Conservation (phyloP, 441 rosid species). For the Pelargonium australe region DNA sequence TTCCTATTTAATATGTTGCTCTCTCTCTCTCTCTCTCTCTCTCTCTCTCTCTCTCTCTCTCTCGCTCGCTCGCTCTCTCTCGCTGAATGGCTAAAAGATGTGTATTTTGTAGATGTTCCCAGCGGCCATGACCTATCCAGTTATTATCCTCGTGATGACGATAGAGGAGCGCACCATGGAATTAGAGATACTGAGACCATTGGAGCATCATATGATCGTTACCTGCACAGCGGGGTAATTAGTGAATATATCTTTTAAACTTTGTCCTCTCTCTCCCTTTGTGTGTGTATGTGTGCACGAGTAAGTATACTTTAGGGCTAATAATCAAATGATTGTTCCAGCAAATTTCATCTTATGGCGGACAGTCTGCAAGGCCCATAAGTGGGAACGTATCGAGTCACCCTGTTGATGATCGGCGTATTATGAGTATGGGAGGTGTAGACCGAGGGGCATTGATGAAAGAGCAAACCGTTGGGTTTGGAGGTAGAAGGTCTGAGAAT, state of each 20-base stretch:
- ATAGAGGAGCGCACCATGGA: slow-evolving; percentile 35
- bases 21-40: slow-evolving; percentile 6
- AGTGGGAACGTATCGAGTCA: slow-evolving; percentile 16
- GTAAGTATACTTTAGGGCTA: neutral
- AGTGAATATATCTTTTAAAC: slow-evolving; percentile 10
- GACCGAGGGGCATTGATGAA: slow-evolving; percentile 31
- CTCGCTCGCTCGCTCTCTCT: too few species aligned
- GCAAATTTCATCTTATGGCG: slow-evolving; percentile 41
- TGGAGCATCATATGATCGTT: slow-evolving; percentile 55
- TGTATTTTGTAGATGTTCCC: slow-evolving; percentile 35
- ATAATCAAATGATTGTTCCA: slow-evolving; percentile 19
- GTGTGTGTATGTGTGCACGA: neutral
- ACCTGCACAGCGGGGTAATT: slow-evolving; percentile 42
- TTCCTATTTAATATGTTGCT: neutral
- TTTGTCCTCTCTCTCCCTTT: neutral
- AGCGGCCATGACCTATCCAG: slow-evolving; percentile 36
- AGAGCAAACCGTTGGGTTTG: slow-evolving; percentile 36
- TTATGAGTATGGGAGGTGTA: slow-evolving; percentile 29
- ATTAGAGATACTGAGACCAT: slow-evolving; percentile 45
- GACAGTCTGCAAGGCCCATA: slow-evolving; percentile 39
- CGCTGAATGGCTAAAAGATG: neutral
- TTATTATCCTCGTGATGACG: slow-evolving; percentile 44
- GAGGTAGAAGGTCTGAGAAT: slow-evolving; percentile 40
- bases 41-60: too few species aligned
- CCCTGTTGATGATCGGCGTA: slow-evolving; percentile 36